Conservation (phyloP, 345 rosid species). For the Populus tremula region DNA sequence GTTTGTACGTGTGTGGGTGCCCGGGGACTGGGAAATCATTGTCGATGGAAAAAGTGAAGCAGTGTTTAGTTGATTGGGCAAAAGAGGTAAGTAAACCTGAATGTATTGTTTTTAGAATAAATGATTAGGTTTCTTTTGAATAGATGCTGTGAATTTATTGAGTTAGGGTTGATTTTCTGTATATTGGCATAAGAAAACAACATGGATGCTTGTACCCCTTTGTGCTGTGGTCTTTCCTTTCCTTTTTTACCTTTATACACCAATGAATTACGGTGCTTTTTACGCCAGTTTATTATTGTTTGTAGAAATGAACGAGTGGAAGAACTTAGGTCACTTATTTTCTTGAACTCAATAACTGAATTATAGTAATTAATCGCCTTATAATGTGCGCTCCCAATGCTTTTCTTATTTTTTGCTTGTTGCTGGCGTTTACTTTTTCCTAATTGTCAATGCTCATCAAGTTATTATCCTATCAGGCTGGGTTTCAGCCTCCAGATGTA, state of each 20-base stretch:
- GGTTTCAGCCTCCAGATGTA: conserved; percentile 51
- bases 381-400: not conserved
- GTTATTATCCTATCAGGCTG: conserved; percentile 37
- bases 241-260: too few relatives aligned
- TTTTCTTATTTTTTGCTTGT: not conserved
- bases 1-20: conserved; percentile 75
- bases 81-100: conserved; percentile 39
- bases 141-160: not conserved
- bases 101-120: not conserved
- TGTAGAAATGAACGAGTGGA: not conserved
- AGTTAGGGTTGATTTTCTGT: not conserved
- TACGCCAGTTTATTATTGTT: not conserved
- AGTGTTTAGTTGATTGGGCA: conserved; percentile 56
- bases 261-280: not conserved
- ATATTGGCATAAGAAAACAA: not conserved
- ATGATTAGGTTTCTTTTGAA: not conserved
- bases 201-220: not conserved
- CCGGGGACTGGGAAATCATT: conserved; percentile 91
- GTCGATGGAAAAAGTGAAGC: conserved; percentile 69
- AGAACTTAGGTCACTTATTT: not conserved
- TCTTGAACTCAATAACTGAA: not conserved
- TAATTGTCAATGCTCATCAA: not conserved
- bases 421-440: not conserved
- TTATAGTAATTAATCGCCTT: not conserved
- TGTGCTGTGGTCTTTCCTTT: not conserved